These are phyloP conservation scores for Ophiosphaerella korrae DNA, from an alignment of 2,329 filamentous ascomycete species.

Conservation along the genomic window DNA sequence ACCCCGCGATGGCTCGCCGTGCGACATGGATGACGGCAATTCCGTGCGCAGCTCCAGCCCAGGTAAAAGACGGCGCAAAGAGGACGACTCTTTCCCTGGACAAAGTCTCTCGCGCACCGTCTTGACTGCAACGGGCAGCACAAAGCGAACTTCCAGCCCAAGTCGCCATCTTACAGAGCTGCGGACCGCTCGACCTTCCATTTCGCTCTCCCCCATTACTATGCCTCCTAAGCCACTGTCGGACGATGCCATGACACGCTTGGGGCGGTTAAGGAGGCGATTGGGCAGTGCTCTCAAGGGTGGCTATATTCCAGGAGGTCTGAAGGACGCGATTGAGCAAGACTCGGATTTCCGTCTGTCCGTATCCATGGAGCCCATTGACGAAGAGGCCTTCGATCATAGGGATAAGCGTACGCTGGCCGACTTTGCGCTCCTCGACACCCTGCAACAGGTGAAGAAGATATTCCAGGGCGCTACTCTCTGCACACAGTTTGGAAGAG, in stretches of 20 bases:
- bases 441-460: slow-evolving; percentile 8
- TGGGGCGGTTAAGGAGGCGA: background rate
- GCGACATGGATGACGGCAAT: slow-evolving; percentile 12
- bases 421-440: slow-evolving; percentile 8
- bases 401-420: slow-evolving; percentile 2
- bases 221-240: slow-evolving; percentile 6
- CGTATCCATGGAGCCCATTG: slow-evolving; percentile 9
- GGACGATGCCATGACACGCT: slow-evolving; percentile 1
- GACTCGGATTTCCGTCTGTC: slow-evolving; percentile 5
- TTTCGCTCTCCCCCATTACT: slow-evolving; percentile 3
- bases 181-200: slow-evolving; percentile 7
- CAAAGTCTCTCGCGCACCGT: slow-evolving; percentile 8
- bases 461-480: slow-evolving; percentile 12
- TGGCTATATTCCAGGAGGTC: slow-evolving; percentile 6
- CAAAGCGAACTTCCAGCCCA: slow-evolving; percentile 6
- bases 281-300: slow-evolving; percentile 5
- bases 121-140: slow-evolving; percentile 5
- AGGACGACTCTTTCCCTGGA: slow-evolving; percentile 7
- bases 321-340: background rate
- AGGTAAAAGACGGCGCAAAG: slow-evolving; percentile 9
- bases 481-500: slow-evolving; percentile 8
- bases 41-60: background rate
- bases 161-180: slow-evolving; percentile 9
- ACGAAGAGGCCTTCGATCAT: slow-evolving; percentile 10
- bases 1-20: slow-evolving; percentile 9